Percentiles rank a stretch among this genome's conserved stretches.
Evolutionary conservation across 2,329 filamentous ascomycete species (phyloP).

Genomic region (Penicillium sclerotigenum): DNA sequence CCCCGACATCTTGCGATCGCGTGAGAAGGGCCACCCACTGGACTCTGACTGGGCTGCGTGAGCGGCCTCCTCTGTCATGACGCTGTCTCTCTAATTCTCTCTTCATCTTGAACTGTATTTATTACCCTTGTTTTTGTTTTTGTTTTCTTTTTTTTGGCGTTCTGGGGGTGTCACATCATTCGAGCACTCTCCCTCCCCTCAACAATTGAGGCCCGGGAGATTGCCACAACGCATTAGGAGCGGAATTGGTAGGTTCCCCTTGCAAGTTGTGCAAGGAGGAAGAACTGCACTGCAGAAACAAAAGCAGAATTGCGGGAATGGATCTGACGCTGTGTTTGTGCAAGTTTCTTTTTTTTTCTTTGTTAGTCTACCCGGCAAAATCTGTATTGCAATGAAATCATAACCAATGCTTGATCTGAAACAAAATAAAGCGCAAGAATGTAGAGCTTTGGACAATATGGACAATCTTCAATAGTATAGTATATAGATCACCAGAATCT

Average conservation of each 20-base stretch:
- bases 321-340: constrained; percentile 8
- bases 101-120: constrained; percentile 32
- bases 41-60: constrained; percentile 47
- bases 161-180: constrained; percentile 30
- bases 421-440: constrained; percentile 3
- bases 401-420: not conserved
- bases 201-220: constrained; percentile 14
- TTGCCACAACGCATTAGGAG: constrained; percentile 15
- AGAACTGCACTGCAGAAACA: constrained; percentile 5
- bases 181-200: constrained; percentile 20
- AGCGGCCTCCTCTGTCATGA: constrained; percentile 1
- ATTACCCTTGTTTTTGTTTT: constrained; percentile 22
- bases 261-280: constrained; percentile 9
- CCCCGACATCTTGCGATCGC: constrained; percentile 31
- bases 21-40: constrained; percentile 42
- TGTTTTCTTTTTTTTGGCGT: constrained; percentile 32
- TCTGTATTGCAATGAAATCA: constrained; percentile 10
- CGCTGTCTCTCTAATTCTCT: constrained; percentile 5
- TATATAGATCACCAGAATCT: constrained; percentile 6
- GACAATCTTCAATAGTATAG: no score
- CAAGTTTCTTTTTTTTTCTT: constrained; percentile 8
- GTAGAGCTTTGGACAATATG: no score
- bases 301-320: constrained; percentile 20
- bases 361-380: constrained; percentile 1
- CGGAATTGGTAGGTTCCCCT: constrained; percentile 10